phyloP scores from a whole-genome alignment of 495 filamentous ascomycete genomes.

The Aspergillus cavernicola region DNA sequence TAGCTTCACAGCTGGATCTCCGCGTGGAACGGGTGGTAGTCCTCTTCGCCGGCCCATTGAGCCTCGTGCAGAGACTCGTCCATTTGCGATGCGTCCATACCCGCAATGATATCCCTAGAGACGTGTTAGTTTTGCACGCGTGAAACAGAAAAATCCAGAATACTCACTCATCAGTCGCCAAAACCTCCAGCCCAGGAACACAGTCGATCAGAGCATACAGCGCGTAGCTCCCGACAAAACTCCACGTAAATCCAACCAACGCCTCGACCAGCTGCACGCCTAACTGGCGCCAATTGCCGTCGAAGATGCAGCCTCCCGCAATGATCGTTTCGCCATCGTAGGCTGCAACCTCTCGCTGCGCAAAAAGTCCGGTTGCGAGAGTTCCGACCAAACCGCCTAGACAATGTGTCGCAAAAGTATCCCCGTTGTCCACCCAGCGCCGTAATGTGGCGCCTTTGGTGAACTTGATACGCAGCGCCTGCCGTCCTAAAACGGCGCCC shows the following conservation, averaged over 20 bases:
- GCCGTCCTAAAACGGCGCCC: constrained; percentile 40
- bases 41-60: constrained; percentile 36
- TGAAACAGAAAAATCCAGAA: neutral
- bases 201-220: constrained; percentile 30
- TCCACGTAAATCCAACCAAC: constrained; percentile 36
- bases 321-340: constrained; percentile 40
- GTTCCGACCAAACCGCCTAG: constrained; percentile 40
- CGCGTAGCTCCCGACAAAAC: constrained; percentile 29
- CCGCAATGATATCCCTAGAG: constrained; percentile 38
- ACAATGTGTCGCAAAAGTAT: constrained; percentile 46
- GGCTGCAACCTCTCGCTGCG: constrained; percentile 35
- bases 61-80: constrained; percentile 40
- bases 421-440: constrained; percentile 44
- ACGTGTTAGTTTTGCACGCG: neutral
- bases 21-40: constrained; percentile 41
- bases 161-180: constrained; percentile 30
- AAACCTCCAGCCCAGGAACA: constrained; percentile 31
- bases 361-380: constrained; percentile 35
- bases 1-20: constrained; percentile 10
- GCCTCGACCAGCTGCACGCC: constrained; percentile 48
- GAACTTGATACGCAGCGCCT: constrained; percentile 47
- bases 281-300: constrained; percentile 53
- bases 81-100: constrained; percentile 49
- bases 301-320: constrained; percentile 38
- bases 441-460: constrained; percentile 31